A percentile compares a stretch with the other conserved stretches of the same genome.
These are phyloP conservation scores for Paecilomyces sp. DNA, from an alignment of 2,329 filamentous ascomycete genomes.

Conservation along the genomic window DNA sequence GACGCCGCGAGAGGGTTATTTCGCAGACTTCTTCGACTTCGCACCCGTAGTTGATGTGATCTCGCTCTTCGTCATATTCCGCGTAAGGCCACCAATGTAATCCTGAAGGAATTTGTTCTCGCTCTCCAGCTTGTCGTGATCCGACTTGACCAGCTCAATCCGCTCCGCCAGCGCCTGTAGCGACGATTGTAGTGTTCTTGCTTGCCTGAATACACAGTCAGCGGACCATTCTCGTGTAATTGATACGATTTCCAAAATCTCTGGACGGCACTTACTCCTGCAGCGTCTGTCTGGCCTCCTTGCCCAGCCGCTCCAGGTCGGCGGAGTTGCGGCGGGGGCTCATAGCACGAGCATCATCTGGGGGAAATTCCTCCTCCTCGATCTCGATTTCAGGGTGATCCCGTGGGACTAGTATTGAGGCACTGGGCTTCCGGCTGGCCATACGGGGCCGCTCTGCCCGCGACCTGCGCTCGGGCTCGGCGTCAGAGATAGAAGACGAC, in stretches of 20 bases:
- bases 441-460: conserved; percentile 57
- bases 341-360: conserved; percentile 89
- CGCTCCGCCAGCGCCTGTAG: conserved; percentile 84
- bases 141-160: conserved; percentile 87
- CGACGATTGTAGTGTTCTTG: conserved; percentile 79
- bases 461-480: conserved; percentile 35
- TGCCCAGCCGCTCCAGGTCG: conserved; percentile 79
- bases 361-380: conserved; percentile 67
- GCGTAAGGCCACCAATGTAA: conserved; percentile 95
- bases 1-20: conserved; percentile 15
- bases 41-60: conserved; percentile 46
- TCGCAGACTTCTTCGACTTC: conserved; percentile 43
- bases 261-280: conserved; percentile 48
- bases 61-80: conserved; percentile 54
- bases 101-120: conserved; percentile 97
- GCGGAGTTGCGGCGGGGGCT: conserved; percentile 85
- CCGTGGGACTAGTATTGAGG: conserved; percentile 73
- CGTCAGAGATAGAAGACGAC: conserved; percentile 42
- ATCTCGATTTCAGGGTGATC: conserved; percentile 68
- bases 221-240: background rate
- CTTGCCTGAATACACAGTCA: conserved; percentile 56
- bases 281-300: conserved; percentile 63
- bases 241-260: background rate
- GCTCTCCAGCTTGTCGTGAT: conserved; percentile 93
- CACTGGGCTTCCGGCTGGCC: conserved; percentile 69